phyloP scores from a whole-genome alignment of 2,329 filamentous ascomycete genomes.

The Colletotrichum camelliae region DNA sequence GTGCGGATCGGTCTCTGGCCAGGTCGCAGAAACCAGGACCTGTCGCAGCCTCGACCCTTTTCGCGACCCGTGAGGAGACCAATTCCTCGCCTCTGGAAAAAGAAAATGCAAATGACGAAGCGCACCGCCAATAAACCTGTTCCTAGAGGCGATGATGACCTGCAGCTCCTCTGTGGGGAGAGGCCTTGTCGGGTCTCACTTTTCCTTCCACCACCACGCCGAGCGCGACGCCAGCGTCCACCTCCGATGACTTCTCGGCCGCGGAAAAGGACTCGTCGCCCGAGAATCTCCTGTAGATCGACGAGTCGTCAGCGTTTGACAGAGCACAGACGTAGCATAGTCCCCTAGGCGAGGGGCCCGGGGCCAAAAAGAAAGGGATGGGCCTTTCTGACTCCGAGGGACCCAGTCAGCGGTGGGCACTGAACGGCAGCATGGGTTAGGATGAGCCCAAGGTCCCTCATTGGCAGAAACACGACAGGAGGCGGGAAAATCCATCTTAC shows the following conservation, averaged over 20 bases:
- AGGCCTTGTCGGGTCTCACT: constrained; percentile 2
- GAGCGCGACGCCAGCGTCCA: constrained; percentile 22
- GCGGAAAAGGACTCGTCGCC: constrained; percentile 23
- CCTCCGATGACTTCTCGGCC: constrained; percentile 13
- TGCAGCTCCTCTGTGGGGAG: constrained; percentile 16
- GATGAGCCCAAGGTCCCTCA: background rate
- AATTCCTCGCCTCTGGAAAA: background rate
- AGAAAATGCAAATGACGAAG: constrained; percentile 20
- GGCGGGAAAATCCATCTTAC: constrained; percentile 52
- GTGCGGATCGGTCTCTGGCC: constrained; percentile 20
- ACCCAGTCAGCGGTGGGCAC: background rate
- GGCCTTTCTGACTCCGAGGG: background rate
- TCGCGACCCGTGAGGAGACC: background rate
- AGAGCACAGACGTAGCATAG: background rate
- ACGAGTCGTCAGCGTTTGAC: constrained; percentile 8
- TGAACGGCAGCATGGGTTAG: background rate
- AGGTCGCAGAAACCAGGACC: constrained; percentile 8
- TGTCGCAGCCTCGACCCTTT: constrained; percentile 17
- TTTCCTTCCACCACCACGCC: constrained; percentile 25
- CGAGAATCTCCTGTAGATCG: constrained; percentile 21
- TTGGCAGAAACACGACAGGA: background rate
- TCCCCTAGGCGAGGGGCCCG: background rate
- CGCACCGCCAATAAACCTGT: constrained; percentile 8
- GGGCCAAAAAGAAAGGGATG: background rate
- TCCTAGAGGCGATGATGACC: constrained; percentile 22